These are phyloP conservation scores for Musa balbisiana DNA, from an alignment of 202 grass and related monocot genomes.

Conservation along the genomic window DNA sequence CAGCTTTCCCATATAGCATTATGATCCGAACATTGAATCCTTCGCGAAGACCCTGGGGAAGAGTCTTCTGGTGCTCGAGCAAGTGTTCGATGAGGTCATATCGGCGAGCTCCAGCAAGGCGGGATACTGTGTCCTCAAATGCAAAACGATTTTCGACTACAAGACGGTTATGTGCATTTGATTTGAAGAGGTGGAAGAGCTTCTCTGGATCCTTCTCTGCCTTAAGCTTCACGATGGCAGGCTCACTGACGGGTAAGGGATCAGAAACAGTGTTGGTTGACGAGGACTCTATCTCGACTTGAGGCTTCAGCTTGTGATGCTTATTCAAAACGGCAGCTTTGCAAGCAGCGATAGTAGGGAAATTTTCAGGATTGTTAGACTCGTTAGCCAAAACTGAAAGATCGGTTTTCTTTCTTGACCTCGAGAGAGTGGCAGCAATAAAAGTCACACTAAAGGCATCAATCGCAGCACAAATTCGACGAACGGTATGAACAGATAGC, in stretches of 20 bases:
- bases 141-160: constrained; percentile 69
- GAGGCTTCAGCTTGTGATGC: not conserved
- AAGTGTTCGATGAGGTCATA: constrained; percentile 81
- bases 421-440: constrained; percentile 63
- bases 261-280: not conserved
- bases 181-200: constrained; percentile 68
- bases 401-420: constrained; percentile 28
- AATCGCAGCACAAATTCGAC: constrained; percentile 64
- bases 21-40: constrained; percentile 81
- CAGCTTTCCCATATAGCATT: constrained; percentile 54
- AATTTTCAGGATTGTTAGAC: constrained; percentile 27
- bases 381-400: constrained; percentile 31
- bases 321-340: constrained; percentile 30
- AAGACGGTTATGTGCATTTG: constrained; percentile 60
- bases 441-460: constrained; percentile 65
- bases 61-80: constrained; percentile 74
- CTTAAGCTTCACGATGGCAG: constrained; percentile 59
- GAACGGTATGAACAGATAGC: constrained; percentile 48
- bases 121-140: constrained; percentile 63
- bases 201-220: constrained; percentile 58
- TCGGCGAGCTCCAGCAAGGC: constrained; percentile 62
- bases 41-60: constrained; percentile 71
- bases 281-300: not conserved
- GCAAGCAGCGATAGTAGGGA: constrained; percentile 39
- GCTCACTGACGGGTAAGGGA: constrained; percentile 4